These are phyloP conservation scores for Salinomyces thailandicus DNA, from an alignment of 2,329 filamentous ascomycete species.

Conservation along the genomic window DNA sequence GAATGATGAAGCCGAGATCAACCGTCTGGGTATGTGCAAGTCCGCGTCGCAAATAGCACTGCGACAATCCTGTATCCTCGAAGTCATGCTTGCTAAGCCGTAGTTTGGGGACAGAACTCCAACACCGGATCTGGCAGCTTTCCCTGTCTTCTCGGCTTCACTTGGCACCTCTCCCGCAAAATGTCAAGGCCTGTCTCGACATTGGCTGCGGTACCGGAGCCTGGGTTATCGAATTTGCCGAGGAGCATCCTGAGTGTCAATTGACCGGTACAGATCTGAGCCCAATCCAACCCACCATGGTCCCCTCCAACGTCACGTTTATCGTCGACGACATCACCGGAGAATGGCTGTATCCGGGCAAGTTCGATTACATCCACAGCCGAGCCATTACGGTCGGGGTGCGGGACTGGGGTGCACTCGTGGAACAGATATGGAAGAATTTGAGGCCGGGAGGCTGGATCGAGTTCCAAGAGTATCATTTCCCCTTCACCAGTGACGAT, in stretches of 20 bases:
- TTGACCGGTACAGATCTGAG: constrained; percentile 28
- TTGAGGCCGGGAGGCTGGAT: constrained; percentile 3
- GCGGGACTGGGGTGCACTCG: not conserved
- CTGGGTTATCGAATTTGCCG: constrained; percentile 23
- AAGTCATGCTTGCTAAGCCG: not conserved
- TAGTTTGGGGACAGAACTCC: constrained; percentile 12
- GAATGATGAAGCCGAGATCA: constrained; percentile 14
- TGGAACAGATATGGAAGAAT: constrained; percentile 1
- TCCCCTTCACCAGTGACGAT: constrained; percentile 5
- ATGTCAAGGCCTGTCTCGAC: constrained; percentile 34
- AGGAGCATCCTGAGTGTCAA: constrained; percentile 13
- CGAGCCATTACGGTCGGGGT: constrained; percentile 3
- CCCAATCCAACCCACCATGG: constrained; percentile 28
- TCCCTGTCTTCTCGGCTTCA: constrained; percentile 8
- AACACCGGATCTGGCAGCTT: constrained; percentile 11
- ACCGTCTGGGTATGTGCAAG: constrained; percentile 9
- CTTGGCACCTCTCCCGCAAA: constrained; percentile 25
- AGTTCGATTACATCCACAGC: constrained; percentile 4
- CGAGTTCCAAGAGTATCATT: constrained; percentile 3
- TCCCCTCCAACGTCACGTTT: constrained; percentile 9
- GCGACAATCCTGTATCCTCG: too few relatives aligned
- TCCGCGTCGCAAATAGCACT: too few relatives aligned
- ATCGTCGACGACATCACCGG: constrained; percentile 3
- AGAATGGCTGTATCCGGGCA: not conserved
- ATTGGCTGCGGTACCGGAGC: constrained; percentile 34